phyloP scores from a whole-genome alignment of 2,329 filamentous ascomycete species.

The Seiridium cupressi region DNA sequence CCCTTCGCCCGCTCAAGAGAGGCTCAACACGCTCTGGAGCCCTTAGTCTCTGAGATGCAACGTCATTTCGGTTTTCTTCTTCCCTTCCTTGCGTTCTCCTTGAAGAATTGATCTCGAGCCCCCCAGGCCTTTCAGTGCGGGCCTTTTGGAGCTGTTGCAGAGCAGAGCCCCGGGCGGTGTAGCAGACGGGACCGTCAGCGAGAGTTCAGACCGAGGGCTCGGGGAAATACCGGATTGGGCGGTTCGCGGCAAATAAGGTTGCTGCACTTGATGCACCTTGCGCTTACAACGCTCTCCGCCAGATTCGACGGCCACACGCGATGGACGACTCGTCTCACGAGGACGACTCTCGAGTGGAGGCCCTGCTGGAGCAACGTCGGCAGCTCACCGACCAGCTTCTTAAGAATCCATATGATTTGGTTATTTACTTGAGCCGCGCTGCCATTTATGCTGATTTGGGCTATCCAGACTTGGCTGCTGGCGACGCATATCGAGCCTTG shows the following conservation, averaged over 20 bases:
- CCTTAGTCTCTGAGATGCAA: not conserved
- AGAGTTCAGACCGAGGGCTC: not conserved
- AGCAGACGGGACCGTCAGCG: not conserved
- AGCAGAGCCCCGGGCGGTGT: too few species aligned
- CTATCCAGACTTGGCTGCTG: slow-evolving; percentile 86
- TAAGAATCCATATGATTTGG: slow-evolving; percentile 56
- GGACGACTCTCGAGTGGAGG: slow-evolving; percentile 36
- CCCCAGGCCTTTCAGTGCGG: not conserved
- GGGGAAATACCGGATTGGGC: not conserved
- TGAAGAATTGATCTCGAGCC: not conserved
- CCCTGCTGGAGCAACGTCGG: slow-evolving; percentile 53
- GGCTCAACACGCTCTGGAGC: not conserved
- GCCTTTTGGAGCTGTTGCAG: not conserved
- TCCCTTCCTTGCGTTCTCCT: not conserved
- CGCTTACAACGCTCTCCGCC: not conserved
- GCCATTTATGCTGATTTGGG: slow-evolving; percentile 69
- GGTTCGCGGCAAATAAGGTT: not conserved
- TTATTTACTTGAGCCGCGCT: slow-evolving; percentile 69
- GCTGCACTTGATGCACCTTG: not conserved
- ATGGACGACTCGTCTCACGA: slow-evolving; percentile 30
- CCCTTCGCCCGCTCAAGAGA: not conserved
- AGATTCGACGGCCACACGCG: not conserved
- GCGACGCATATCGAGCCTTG: slow-evolving; percentile 89
- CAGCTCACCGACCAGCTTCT: slow-evolving; percentile 55
- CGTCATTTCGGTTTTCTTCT: not conserved